Evolutionary conservation across 345 rosid genomes (phyloP).

Genomic region (Angophora floribunda): DNA sequence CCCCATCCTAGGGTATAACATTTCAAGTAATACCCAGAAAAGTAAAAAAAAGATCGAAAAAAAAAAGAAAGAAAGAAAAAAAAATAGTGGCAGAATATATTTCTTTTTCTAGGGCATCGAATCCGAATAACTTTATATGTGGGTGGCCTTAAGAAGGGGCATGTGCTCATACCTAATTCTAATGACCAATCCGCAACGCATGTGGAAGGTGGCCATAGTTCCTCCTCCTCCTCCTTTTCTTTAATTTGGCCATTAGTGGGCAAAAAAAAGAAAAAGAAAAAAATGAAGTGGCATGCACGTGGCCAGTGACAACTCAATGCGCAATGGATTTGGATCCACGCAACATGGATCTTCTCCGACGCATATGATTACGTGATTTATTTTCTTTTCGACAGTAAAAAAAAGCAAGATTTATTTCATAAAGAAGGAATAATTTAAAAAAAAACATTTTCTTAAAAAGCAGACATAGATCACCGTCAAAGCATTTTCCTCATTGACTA

Average conservation of each 20-base stretch:
- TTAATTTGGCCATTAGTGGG: neutral
- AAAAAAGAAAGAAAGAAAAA: neutral
- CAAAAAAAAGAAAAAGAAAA: neutral
- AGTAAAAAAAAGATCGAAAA: neutral
- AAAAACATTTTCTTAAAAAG: too few relatives aligned
- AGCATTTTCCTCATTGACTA: neutral
- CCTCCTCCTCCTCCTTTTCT: neutral
- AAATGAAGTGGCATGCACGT: neutral
- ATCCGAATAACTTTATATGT: neutral
- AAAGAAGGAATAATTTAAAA: too few relatives aligned
- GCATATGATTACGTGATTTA: neutral
- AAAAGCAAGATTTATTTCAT: too few relatives aligned
- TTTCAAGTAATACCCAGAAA: neutral
- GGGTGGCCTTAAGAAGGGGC: neutral
- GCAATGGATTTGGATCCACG: neutral
- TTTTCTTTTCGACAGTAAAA: neutral
- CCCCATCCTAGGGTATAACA: neutral
- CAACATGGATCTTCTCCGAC: neutral
- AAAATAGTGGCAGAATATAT: neutral
- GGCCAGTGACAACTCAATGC: neutral
- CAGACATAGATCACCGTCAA: too few relatives aligned
- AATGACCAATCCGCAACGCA: neutral
- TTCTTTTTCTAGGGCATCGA: neutral
- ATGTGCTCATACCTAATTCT: neutral
- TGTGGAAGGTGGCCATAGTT: neutral